Evolutionary conservation across 495 filamentous ascomycete genomes (phyloP).

Genomic region (Aspergillus olivimuriae): DNA sequence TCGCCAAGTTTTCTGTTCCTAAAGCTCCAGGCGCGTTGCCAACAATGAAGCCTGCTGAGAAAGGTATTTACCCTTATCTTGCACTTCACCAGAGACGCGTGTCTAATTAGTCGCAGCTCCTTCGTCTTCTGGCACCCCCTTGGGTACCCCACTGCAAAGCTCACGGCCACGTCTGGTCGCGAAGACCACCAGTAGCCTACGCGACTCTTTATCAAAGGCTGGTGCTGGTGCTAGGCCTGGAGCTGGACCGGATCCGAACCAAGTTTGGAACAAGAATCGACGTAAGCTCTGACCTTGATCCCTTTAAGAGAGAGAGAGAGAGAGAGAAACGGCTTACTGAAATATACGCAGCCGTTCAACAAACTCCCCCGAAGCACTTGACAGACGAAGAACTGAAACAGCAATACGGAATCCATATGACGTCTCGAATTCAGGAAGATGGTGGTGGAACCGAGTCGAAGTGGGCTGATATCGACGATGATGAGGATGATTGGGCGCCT

Average conservation of each 20-base stretch:
- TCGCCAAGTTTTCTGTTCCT: conserved; percentile 65
- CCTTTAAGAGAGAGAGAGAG: too few relatives aligned
- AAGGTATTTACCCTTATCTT: conserved; percentile 36
- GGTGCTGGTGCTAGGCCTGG: conserved; percentile 38
- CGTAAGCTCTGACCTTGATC: too few relatives aligned
- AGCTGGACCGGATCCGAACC: conserved; percentile 60
- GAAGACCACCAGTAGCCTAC: conserved; percentile 54
- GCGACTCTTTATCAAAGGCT: conserved; percentile 45
- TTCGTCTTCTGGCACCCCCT: conserved; percentile 33
- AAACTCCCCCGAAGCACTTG: conserved; percentile 80
- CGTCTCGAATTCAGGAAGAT: conserved; percentile 81
- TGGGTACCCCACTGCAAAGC: conserved; percentile 35
- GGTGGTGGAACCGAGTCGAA: conserved; percentile 75
- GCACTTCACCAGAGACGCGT: not conserved
- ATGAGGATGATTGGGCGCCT: conserved; percentile 96
- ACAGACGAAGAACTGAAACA: conserved; percentile 97
- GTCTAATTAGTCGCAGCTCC: conserved; percentile 32
- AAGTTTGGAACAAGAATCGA: conserved; percentile 97
- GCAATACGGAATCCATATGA: conserved; percentile 93
- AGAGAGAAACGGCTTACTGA: conserved; percentile 17
- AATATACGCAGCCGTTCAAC: conserved; percentile 56
- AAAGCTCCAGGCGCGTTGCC: conserved; percentile 48
- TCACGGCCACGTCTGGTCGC: conserved; percentile 58
- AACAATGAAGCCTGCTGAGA: conserved; percentile 48
- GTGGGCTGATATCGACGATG: conserved; percentile 98